phyloP scores from a whole-genome alignment of 495 filamentous ascomycete species.

The Ramalina intermedia region DNA sequence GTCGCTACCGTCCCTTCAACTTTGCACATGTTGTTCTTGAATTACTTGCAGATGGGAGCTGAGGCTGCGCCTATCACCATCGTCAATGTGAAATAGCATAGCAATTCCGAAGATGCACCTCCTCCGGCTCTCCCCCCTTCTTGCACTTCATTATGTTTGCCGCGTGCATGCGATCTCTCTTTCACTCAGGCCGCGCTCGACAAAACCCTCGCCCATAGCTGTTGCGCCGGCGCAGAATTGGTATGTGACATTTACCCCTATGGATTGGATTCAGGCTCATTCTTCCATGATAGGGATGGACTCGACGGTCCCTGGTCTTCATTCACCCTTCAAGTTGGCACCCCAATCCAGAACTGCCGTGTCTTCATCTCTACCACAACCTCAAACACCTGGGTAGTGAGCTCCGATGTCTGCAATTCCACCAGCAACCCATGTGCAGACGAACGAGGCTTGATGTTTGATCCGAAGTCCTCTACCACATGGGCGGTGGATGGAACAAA shows the following conservation, averaged over 20 bases:
- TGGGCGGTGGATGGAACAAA: slow-evolving; percentile 28
- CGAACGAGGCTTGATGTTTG: slow-evolving; percentile 32
- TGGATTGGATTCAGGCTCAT: neutral
- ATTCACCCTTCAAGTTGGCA: slow-evolving; percentile 34
- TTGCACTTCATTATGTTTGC: no score
- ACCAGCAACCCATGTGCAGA: slow-evolving; percentile 23
- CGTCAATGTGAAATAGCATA: no score
- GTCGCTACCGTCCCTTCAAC: no score
- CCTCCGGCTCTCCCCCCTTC: no score
- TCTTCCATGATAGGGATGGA: slow-evolving; percentile 27
- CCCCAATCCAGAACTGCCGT: slow-evolving; percentile 30
- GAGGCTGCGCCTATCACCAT: no score
- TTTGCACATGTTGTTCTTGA: no score
- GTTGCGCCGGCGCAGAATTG: slow-evolving; percentile 12
- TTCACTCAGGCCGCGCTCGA: slow-evolving; percentile 1
- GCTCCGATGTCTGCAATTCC: slow-evolving; percentile 17
- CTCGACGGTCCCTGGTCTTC: slow-evolving; percentile 40
- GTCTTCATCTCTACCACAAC: slow-evolving; percentile 32
- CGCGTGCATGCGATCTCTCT: no score
- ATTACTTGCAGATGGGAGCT: no score
- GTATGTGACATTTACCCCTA: neutral
- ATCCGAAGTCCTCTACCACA: slow-evolving; percentile 31
- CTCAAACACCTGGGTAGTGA: slow-evolving; percentile 28
- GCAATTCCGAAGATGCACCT: no score
- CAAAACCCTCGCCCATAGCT: slow-evolving; percentile 7